Percentiles rank a stretch among this genome's conserved stretches.
Conservation (phyloP, 495 filamentous ascomycete species). For the Rusavskia elegans region DNA sequence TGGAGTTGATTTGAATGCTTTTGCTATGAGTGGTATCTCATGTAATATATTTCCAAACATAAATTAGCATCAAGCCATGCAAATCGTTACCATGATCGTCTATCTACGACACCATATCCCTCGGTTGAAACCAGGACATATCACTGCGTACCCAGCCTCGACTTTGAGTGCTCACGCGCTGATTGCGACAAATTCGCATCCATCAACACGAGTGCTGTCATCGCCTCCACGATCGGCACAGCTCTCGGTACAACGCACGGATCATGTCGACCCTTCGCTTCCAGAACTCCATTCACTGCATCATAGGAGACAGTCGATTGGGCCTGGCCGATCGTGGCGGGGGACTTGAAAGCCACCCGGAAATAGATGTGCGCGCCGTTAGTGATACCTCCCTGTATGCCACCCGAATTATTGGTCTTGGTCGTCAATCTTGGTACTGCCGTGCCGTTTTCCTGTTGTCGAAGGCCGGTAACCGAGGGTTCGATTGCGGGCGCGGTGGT, state of each 20-base stretch:
- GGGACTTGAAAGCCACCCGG: conserved; percentile 86
- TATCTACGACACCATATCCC: no score
- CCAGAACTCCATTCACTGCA: conserved; percentile 56
- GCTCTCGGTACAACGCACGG: conserved; percentile 90
- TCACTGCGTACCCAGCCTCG: not conserved
- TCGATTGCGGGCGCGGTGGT: conserved; percentile 33
- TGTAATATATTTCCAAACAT: no score
- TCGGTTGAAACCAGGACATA: no score
- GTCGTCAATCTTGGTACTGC: conserved; percentile 48
- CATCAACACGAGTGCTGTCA: conserved; percentile 83
- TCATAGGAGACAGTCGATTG: conserved; percentile 75
- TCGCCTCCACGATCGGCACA: conserved; percentile 91
- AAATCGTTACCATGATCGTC: no score
- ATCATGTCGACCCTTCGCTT: conserved; percentile 92
- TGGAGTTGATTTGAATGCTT: no score
- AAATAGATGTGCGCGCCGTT: conserved; percentile 95
- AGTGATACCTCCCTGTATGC: conserved; percentile 91
- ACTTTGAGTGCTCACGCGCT: conserved; percentile 30
- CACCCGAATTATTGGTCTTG: conserved; percentile 90
- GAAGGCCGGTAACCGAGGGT: conserved; percentile 15
- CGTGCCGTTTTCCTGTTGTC: conserved; percentile 16
- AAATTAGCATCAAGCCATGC: no score
- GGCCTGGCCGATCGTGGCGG: conserved; percentile 87
- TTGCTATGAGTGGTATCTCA: no score
- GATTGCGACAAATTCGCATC: conserved; percentile 84